Evolutionary conservation across 768 basidiomycete species (phyloP).

Genomic region (Termitomyces sp.): DNA sequence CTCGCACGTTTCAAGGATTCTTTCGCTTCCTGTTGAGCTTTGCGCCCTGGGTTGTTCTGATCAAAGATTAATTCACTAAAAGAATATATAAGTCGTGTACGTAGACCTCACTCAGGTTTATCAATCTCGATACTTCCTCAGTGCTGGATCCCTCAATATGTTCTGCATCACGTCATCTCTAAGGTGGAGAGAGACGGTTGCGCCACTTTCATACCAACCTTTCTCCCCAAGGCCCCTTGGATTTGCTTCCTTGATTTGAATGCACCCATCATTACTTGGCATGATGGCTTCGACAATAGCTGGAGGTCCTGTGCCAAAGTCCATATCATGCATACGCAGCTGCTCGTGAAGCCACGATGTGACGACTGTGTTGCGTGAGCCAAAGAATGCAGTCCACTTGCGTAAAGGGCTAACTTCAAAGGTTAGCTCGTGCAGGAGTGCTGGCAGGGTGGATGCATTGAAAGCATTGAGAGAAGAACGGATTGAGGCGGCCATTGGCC

Average conservation of each 20-base stretch:
- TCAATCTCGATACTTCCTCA: slow-evolving; percentile 16
- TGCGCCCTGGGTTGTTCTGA: background rate
- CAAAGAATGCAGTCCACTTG: slow-evolving; percentile 32
- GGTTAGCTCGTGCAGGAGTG: slow-evolving; percentile 31
- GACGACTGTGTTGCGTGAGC: slow-evolving; percentile 26
- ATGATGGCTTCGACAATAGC: slow-evolving; percentile 27
- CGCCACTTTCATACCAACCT: slow-evolving; percentile 21
- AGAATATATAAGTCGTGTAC: background rate
- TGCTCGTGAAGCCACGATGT: slow-evolving; percentile 28
- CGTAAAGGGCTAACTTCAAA: slow-evolving; percentile 26
- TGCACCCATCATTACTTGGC: slow-evolving; percentile 29
- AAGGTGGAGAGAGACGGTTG: slow-evolving; percentile 21
- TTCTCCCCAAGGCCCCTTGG: background rate
- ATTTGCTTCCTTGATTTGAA: slow-evolving; percentile 27
- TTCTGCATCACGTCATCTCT: slow-evolving; percentile 19
- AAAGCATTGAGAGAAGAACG: slow-evolving; percentile 22
- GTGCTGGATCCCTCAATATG: slow-evolving; percentile 20
- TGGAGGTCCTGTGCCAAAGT: slow-evolving; percentile 28
- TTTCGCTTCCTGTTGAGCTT: background rate
- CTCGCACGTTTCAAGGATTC: background rate
- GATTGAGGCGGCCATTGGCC: slow-evolving; percentile 22
- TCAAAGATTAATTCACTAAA: background rate
- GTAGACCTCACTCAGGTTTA: background rate
- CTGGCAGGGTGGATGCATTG: slow-evolving; percentile 20
- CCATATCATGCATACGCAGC: slow-evolving; percentile 28